Evolutionary conservation across 192 early-diverging fungal species (phyloP), one percentile per base, ranked within the genome.

Genomic region (Cetraspora pellucida): DNA sequence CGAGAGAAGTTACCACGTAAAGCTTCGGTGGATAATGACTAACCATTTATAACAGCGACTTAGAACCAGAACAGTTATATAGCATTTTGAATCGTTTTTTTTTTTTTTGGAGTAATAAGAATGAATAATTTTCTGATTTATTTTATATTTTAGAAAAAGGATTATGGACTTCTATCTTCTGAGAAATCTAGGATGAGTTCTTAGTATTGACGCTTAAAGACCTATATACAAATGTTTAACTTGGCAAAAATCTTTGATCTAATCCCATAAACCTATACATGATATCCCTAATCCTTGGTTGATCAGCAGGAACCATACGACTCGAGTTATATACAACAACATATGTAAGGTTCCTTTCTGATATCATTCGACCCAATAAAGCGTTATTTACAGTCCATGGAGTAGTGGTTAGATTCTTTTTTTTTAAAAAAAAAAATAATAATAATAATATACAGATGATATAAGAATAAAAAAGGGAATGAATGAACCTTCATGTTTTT

Each of bases 221-320:
- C n/a, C 5, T 37, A 37, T 37, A 3, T 37, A 37, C 31, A 37
- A 37, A 37, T 3, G 31, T 37, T 37, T 37, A 37, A 37, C 31
- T 37, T 5, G 31, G 31, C 31, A 37, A 1, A 37, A 37, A 37
- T 3, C 5, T 37, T 37, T 44, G 19, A 66, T 83, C 79, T 27
- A 88, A 69, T 23, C 82, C 84, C 60, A 98, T 85, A 88, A 95
- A 98, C 52, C 88, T 83, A 84, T 93, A 95, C 79, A 98, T 91
- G 89, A 98, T 92, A 80, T 96, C 96, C 31, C 90, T 77, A 74
- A 85, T 90, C 57, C 88, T 78, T 14, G 95, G 94, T 79, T 91
- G 88, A 80, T 98, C 96, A 72, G 95, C 95, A 11, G 95, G 95
- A 19, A 89, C 91, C 94, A 95, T 95, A 57, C 94, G 94, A 8